phyloP scores from a whole-genome alignment of 345 rosid species.

The Melaleuca alternifolia region DNA sequence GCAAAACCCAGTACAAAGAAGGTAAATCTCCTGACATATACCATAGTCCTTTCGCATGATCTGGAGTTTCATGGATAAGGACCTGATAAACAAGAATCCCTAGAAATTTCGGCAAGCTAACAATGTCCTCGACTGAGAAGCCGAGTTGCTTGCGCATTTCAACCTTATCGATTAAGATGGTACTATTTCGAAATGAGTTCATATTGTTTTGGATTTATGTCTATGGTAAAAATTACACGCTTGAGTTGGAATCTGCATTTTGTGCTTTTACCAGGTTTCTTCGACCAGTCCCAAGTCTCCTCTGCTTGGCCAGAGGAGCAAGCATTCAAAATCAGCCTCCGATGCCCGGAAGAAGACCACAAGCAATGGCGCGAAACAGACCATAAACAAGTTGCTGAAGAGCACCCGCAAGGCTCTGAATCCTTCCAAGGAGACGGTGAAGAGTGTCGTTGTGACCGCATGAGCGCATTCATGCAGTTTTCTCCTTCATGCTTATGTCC shows the following conservation, averaged over 20 bases:
- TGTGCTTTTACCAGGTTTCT: neutral
- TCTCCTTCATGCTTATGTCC: neutral
- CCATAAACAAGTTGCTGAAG: conserved; percentile 7
- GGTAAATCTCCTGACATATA: neutral
- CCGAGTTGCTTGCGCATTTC: neutral
- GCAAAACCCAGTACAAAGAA: neutral
- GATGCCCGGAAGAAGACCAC: neutral
- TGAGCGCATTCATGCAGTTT: neutral
- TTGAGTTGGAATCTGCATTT: neutral
- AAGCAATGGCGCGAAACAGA: conserved; percentile 9
- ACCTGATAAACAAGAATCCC: neutral
- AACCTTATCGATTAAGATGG: neutral
- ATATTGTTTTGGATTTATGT: neutral
- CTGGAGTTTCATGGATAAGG: neutral
- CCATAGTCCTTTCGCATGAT: neutral
- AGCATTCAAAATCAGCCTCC: neutral
- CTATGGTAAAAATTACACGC: neutral
- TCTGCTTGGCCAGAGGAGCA: neutral
- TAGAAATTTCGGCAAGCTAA: neutral
- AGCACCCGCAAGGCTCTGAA: conserved; percentile 12
- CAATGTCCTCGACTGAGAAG: neutral
- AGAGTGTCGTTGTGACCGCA: conserved; percentile 2
- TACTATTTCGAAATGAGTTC: neutral
- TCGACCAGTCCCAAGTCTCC: neutral
- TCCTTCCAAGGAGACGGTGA: conserved; percentile 4